phyloP scores from a whole-genome alignment of 345 rosid species.

The Zanthoxylum bungeanum region DNA sequence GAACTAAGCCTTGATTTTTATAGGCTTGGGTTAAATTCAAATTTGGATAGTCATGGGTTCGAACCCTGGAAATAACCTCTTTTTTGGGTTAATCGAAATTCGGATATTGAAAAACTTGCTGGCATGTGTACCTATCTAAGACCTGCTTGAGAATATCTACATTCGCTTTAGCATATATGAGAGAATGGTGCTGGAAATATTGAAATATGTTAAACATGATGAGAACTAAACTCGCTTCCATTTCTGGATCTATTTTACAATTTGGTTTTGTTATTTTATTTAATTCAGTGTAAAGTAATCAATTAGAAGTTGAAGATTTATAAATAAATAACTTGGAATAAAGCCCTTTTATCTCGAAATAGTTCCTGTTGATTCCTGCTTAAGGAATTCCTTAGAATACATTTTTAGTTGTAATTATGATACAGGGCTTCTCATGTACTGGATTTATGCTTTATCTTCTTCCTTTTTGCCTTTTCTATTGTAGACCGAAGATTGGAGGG shows the following conservation, averaged over 20 bases:
- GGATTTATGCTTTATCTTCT: background rate
- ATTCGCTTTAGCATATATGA: background rate
- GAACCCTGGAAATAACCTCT: no score
- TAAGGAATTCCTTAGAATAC: background rate
- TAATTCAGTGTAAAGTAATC: background rate
- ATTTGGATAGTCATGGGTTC: no score
- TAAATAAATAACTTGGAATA: background rate
- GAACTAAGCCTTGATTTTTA: background rate
- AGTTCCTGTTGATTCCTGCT: no score
- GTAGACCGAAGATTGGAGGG: conserved; percentile 21
- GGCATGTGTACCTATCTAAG: background rate
- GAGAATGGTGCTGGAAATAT: background rate
- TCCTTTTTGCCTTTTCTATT: background rate
- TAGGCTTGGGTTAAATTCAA: no score
- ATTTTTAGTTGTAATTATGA: background rate
- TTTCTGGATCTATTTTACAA: background rate
- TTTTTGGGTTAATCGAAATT: background rate
- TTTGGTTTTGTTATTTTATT: background rate
- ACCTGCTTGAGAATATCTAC: background rate
- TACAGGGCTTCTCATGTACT: background rate
- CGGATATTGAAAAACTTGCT: background rate
- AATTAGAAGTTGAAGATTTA: background rate
- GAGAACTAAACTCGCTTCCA: background rate
- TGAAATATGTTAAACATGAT: background rate
- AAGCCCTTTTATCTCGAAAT: background rate